Percentiles rank a stretch among this genome's conserved stretches.
Conservation (phyloP, 2,329 filamentous ascomycete species). For the Dichotomopilus funicola region DNA sequence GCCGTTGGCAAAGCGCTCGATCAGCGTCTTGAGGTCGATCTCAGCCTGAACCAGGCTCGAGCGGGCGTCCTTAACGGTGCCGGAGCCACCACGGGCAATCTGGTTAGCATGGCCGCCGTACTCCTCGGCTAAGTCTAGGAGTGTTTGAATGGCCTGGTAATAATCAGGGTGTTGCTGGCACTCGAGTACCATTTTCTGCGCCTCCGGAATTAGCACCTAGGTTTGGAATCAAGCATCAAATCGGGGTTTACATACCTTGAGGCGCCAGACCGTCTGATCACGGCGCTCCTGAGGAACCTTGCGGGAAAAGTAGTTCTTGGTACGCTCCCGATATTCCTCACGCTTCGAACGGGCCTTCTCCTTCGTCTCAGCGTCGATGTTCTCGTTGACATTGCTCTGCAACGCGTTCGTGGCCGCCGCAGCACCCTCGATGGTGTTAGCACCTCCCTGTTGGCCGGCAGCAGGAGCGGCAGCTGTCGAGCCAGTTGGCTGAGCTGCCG, state of each 20-base stretch:
- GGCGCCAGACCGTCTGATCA: constrained; percentile 81
- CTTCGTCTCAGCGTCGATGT: constrained; percentile 59
- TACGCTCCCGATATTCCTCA: constrained; percentile 33
- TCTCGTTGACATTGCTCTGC: constrained; percentile 53
- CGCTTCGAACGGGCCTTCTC: constrained; percentile 37
- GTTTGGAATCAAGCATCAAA: background rate
- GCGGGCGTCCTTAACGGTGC: constrained; percentile 67
- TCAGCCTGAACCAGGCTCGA: constrained; percentile 65
- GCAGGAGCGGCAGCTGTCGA: constrained; percentile 40
- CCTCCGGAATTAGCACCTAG: constrained; percentile 17
- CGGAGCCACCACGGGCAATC: constrained; percentile 56
- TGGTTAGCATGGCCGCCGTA: constrained; percentile 71
- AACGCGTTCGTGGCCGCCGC: constrained; percentile 38
- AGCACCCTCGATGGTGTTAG: constrained; percentile 46
- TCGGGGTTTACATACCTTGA: constrained; percentile 46
- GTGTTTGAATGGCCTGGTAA: constrained; percentile 79
- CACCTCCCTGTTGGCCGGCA: constrained; percentile 25
- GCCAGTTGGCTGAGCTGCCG: constrained; percentile 49
- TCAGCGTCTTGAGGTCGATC: constrained; percentile 72
- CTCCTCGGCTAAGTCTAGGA: constrained; percentile 75
- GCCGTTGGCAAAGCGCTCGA: constrained; percentile 93
- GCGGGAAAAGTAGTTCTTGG: constrained; percentile 69
- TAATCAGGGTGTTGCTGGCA: constrained; percentile 95
- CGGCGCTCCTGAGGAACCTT: constrained; percentile 92
- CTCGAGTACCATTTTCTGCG: constrained; percentile 89